These are phyloP conservation scores for Talaromyces stipitatus DNA, from an alignment of 495 filamentous ascomycete genomes.

Conservation along the genomic window DNA sequence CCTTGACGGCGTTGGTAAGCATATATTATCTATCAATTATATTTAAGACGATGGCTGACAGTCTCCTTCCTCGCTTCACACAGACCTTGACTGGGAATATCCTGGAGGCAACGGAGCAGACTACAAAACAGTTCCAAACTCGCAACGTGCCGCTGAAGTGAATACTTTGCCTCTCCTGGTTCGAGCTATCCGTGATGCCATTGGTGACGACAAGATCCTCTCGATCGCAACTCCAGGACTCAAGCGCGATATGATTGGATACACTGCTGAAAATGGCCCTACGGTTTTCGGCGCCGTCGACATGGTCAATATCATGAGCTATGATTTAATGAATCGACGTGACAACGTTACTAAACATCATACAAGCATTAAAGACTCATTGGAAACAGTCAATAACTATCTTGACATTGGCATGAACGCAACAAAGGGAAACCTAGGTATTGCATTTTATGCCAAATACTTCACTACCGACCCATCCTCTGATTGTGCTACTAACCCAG, in stretches of 20 bases:
- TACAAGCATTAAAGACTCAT: conserved; percentile 47
- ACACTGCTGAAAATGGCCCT: conserved; percentile 54
- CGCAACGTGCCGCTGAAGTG: conserved; percentile 52
- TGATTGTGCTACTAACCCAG: conserved; percentile 34
- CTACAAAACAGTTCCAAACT: conserved; percentile 63
- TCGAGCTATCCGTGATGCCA: conserved; percentile 46
- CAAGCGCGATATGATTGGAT: conserved; percentile 63
- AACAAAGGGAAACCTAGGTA: conserved; percentile 60
- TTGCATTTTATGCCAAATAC: conserved; percentile 70
- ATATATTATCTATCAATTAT: background rate
- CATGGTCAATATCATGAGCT: conserved; percentile 74
- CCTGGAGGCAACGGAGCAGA: conserved; percentile 72
- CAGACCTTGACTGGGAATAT: conserved; percentile 77
- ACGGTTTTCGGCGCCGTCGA: conserved; percentile 57
- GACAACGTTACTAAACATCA: conserved; percentile 62
- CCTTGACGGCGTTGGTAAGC: conserved; percentile 48
- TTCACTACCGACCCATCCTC: conserved; percentile 51
- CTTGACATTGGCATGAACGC: conserved; percentile 46
- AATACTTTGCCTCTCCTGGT: conserved; percentile 58
- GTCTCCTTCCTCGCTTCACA: conserved; percentile 15
- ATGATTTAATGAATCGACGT: conserved; percentile 72
- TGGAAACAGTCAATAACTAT: conserved; percentile 53
- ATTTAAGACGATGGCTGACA: background rate
- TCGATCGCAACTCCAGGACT: conserved; percentile 68
- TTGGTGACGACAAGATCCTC: conserved; percentile 54